Conservation (phyloP, 805 yeast species). For the Tetrapisispora pingtungensis region DNA sequence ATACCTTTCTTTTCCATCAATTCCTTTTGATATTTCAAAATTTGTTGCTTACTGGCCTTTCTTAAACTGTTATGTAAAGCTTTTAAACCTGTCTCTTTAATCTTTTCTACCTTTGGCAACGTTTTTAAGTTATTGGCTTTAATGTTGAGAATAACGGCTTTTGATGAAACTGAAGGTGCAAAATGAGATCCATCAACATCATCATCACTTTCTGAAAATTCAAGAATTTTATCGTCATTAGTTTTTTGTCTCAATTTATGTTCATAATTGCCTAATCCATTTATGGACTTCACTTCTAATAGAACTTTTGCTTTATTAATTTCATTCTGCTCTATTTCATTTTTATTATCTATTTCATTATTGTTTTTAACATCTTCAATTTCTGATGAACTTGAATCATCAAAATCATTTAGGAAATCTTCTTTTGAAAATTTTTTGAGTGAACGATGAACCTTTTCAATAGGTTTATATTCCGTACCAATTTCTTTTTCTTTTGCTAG, state of each 20-base stretch:
- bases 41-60: constrained; percentile 39
- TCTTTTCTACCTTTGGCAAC: constrained; percentile 1
- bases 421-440: constrained; percentile 13
- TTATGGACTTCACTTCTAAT: background rate
- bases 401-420: constrained; percentile 16
- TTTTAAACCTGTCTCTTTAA: constrained; percentile 15
- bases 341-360: background rate
- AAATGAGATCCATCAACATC: constrained; percentile 8
- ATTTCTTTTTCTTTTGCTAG: background rate
- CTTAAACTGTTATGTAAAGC: constrained; percentile 31
- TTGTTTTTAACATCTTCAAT: background rate
- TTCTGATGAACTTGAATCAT: constrained; percentile 8
- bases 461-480: constrained; percentile 5
- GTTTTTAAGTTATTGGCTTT: constrained; percentile 29
- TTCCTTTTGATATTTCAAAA: constrained; percentile 40
- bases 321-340: background rate
- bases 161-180: constrained; percentile 18
- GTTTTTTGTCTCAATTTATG: constrained; percentile 12
- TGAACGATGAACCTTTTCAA: background rate
- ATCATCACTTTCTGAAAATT: constrained; percentile 11
- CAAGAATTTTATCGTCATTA: constrained; percentile 8
- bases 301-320: background rate
- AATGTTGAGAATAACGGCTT: constrained; percentile 29
- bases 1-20: constrained; percentile 36
- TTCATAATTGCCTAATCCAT: constrained; percentile 14